Evolutionary conservation across 2,329 filamentous ascomycete species (phyloP).

Genomic region (Sclerotinia subarctica): DNA sequence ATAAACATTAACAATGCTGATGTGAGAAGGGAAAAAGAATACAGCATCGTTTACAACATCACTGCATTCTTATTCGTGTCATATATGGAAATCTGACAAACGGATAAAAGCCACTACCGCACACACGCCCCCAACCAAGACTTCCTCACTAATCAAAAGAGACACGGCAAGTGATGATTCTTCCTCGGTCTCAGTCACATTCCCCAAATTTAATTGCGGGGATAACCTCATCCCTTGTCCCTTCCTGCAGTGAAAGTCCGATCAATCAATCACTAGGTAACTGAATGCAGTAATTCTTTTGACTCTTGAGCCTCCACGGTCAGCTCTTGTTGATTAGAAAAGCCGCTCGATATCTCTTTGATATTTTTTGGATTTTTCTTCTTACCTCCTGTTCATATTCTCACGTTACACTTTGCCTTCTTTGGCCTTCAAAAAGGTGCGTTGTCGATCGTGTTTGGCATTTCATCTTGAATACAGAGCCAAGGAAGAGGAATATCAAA

Average conservation of each 20-base stretch:
- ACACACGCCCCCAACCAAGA: neutral
- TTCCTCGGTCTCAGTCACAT: neutral
- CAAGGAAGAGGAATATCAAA: neutral
- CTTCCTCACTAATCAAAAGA: neutral
- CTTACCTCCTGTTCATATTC: neutral
- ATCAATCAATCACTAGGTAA: constrained; percentile 1
- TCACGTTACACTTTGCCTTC: neutral
- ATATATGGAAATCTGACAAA: neutral
- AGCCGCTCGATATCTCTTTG: neutral
- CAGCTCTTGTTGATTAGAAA: constrained; percentile 6
- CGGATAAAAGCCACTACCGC: neutral
- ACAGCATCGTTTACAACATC: neutral
- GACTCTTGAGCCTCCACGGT: neutral
- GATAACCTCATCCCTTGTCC: constrained; percentile 8
- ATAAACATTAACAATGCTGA: neutral
- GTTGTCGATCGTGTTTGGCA: constrained; percentile 8
- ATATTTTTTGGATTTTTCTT: neutral
- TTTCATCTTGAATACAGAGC: neutral
- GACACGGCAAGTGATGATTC: neutral
- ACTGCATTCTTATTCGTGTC: too few relatives aligned
- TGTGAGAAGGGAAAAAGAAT: neutral
- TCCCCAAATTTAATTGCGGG: constrained; percentile 3
- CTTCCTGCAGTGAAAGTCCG: constrained; percentile 1
- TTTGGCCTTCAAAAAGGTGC: neutral
- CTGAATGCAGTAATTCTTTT: neutral